Percentiles rank a stretch among this genome's conserved stretches.
phyloP scores from a whole-genome alignment of 306 rosid species.

The Pueraria montana region DNA sequence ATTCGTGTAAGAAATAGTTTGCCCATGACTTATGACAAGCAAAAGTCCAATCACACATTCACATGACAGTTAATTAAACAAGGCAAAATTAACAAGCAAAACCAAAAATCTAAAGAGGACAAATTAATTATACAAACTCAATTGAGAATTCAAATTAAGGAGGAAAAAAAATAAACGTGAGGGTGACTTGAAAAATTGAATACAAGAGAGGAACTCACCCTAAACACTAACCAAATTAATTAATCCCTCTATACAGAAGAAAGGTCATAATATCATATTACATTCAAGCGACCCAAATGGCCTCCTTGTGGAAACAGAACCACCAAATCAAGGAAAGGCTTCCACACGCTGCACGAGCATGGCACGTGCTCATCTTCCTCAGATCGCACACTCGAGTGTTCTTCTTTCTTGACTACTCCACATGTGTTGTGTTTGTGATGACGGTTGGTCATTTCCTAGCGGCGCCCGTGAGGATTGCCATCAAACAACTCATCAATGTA shows the following conservation, averaged over 20 bases:
- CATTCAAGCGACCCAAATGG: not conserved
- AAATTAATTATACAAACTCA: not conserved
- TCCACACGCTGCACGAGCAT: too few relatives aligned
- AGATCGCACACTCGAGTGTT: not conserved
- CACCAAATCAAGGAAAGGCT: not conserved
- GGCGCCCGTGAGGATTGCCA: slow-evolving; percentile 61
- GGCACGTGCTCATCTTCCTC: not conserved
- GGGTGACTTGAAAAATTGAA: not conserved
- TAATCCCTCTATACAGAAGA: not conserved
- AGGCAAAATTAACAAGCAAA: not conserved
- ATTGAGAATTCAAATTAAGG: not conserved
- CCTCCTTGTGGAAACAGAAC: not conserved
- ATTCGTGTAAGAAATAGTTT: not conserved
- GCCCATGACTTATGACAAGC: not conserved
- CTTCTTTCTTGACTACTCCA: not conserved
- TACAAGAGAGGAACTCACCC: not conserved
- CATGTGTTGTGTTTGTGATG: not conserved
- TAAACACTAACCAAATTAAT: slow-evolving; percentile 16
- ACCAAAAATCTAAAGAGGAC: not conserved
- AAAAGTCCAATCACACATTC: too few relatives aligned
- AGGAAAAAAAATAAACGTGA: not conserved
- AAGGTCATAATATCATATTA: not conserved
- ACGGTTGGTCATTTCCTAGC: slow-evolving; percentile 29
- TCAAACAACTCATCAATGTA: slow-evolving; percentile 76
- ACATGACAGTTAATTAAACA: too few relatives aligned